Evolutionary conservation across 2,329 filamentous ascomycete genomes (phyloP).

Genomic region (Didymella segeticola): DNA sequence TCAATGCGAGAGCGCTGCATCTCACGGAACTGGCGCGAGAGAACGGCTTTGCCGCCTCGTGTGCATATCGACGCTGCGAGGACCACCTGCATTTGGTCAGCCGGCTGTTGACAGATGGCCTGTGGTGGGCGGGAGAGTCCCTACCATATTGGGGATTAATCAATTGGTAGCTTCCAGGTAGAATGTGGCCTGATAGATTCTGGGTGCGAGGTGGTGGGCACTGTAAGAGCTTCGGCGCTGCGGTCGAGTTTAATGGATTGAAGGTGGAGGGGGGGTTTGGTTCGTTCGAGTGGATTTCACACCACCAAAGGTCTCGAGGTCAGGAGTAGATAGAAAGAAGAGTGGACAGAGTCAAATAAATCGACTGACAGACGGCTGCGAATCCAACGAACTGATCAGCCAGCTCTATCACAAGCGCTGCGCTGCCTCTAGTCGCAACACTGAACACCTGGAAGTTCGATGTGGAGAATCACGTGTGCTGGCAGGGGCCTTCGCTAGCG

Average conservation of each 20-base stretch:
- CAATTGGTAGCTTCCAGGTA: slow-evolving; percentile 10
- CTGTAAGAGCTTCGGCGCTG: slow-evolving; percentile 3
- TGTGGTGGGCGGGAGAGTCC: not conserved
- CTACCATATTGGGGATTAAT: slow-evolving; percentile 39
- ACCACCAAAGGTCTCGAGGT: not conserved
- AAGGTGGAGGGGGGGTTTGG: slow-evolving; percentile 18
- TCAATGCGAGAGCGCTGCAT: slow-evolving; percentile 97
- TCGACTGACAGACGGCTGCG: not conserved
- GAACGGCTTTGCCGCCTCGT: slow-evolving; percentile 95
- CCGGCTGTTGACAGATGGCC: slow-evolving; percentile 18
- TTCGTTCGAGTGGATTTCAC: slow-evolving; percentile 4
- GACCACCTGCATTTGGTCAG: slow-evolving; percentile 74
- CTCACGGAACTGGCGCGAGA: slow-evolving; percentile 96
- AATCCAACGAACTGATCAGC: slow-evolving; percentile 1
- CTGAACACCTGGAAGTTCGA: slow-evolving; percentile 32
- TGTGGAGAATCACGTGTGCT: slow-evolving; percentile 35
- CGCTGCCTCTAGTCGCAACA: slow-evolving; percentile 23
- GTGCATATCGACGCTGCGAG: slow-evolving; percentile 99
- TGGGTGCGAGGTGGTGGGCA: not conserved
- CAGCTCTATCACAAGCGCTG: slow-evolving; percentile 14
- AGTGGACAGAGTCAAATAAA: not conserved
- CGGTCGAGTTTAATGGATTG: slow-evolving; percentile 8
- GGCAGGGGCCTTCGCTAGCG: slow-evolving; percentile 19
- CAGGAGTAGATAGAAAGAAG: not conserved
- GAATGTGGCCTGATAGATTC: not conserved